phyloP scores from a whole-genome alignment of 257 asterid genomes.

The Solanum bukasovii region DNA sequence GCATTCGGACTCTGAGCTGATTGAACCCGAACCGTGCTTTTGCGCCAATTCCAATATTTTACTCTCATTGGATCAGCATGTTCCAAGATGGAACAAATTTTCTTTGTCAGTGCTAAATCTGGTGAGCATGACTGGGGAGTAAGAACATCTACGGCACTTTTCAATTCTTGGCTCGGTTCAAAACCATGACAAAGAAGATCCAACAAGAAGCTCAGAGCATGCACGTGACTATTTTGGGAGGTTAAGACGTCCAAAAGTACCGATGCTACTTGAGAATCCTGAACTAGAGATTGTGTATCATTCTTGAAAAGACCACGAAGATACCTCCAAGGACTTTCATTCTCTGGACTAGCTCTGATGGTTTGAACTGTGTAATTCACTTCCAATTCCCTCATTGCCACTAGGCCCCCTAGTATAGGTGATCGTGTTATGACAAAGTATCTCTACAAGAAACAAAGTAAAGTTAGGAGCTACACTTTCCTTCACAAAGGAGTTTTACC shows the following conservation, averaged over 20 bases:
- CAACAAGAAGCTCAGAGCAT: constrained; percentile 65
- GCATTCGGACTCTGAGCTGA: not conserved
- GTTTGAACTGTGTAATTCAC: constrained; percentile 62
- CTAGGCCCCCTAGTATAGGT: constrained; percentile 72
- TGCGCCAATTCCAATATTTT: constrained; percentile 92
- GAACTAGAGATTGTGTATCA: constrained; percentile 26
- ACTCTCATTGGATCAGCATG: constrained; percentile 64
- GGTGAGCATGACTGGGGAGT: constrained; percentile 19
- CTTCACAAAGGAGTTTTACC: not conserved
- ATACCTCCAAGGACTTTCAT: constrained; percentile 95
- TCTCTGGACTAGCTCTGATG: constrained; percentile 59
- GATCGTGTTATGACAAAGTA: constrained; percentile 70
- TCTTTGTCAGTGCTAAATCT: constrained; percentile 22
- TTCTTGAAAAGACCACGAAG: constrained; percentile 74
- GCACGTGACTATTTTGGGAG: constrained; percentile 30
- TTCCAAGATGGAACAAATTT: constrained; percentile 47
- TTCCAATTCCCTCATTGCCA: constrained; percentile 63
- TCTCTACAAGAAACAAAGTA: constrained; percentile 37
- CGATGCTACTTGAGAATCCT: constrained; percentile 61
- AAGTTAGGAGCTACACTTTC: not conserved
- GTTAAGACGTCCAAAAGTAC: constrained; percentile 49
- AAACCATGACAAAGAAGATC: constrained; percentile 65
- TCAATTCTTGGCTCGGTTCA: constrained; percentile 43
- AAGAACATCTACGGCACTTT: constrained; percentile 34
- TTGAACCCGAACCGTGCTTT: constrained; percentile 18